A percentile compares a stretch with the other conserved stretches of the same genome.
Evolutionary conservation across 1,139 yeast genomes (phyloP).

Genomic region (Schizosaccharomyces versatilis): DNA sequence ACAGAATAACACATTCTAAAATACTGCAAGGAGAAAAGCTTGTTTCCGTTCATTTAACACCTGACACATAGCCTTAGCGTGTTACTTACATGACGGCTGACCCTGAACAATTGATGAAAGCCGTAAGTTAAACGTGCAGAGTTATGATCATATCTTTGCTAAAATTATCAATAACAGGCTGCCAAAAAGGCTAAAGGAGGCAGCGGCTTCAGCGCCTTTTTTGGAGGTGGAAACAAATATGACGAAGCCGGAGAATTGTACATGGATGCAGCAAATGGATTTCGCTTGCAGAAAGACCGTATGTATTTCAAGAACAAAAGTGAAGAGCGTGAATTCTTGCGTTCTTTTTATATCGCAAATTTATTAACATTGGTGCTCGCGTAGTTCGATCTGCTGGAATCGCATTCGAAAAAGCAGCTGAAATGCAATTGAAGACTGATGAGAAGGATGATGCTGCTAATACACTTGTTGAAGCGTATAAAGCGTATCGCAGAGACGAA

Average conservation of each 20-base stretch:
- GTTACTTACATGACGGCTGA: neutral
- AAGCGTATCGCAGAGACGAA: conserved; percentile 50
- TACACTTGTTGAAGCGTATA: conserved; percentile 75
- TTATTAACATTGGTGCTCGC: neutral
- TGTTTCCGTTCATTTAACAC: too few species aligned
- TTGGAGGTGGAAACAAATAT: conserved; percentile 42
- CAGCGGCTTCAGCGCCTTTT: conserved; percentile 53
- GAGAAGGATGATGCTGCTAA: conserved; percentile 84
- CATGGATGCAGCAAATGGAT: conserved; percentile 75
- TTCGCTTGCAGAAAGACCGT: conserved; percentile 37
- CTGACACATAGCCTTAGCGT: neutral
- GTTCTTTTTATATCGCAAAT: conserved; percentile 9
- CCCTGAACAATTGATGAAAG: conserved; percentile 1
- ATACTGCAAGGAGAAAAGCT: too few species aligned
- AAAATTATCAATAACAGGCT: conserved; percentile 25
- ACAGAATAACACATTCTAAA: too few species aligned
- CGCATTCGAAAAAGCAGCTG: conserved; percentile 70
- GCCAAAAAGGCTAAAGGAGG: conserved; percentile 48
- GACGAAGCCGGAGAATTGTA: conserved; percentile 89
- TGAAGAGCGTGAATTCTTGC: conserved; percentile 5
- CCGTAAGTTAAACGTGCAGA: neutral
- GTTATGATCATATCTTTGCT: neutral
- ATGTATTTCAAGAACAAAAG: conserved; percentile 20
- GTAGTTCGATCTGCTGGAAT: conserved; percentile 45
- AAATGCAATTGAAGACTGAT: conserved; percentile 48